phyloP scores from a whole-genome alignment of 257 asterid species.

The Ilex asprella region DNA sequence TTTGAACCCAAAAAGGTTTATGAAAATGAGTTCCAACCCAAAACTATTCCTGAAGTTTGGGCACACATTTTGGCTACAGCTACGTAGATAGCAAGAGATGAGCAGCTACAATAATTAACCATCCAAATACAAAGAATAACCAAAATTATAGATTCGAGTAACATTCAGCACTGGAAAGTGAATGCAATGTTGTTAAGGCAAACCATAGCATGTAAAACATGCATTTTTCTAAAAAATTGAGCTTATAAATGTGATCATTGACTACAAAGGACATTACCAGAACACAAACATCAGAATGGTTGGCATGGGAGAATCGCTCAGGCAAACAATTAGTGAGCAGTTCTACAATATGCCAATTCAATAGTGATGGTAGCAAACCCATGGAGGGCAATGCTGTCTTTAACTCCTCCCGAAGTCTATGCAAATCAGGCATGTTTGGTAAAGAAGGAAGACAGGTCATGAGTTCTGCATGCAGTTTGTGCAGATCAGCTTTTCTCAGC shows the following conservation, averaged over 20 bases:
- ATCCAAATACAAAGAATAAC: too few relatives aligned
- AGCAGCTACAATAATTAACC: too few relatives aligned
- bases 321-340: constrained; percentile 2
- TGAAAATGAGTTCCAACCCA: too few relatives aligned
- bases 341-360: constrained; percentile 18
- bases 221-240: too few relatives aligned
- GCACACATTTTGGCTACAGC: too few relatives aligned
- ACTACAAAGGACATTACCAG: neutral
- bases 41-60: too few relatives aligned
- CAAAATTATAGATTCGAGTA: too few relatives aligned
- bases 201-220: neutral
- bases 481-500: constrained; percentile 69
- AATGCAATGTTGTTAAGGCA: too few relatives aligned
- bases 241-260: neutral
- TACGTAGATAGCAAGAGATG: too few relatives aligned
- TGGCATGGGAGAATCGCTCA: neutral
- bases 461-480: constrained; percentile 55
- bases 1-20: too few relatives aligned
- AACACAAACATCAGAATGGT: neutral
- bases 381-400: constrained; percentile 20
- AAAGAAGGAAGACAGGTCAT: constrained; percentile 70
- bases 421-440: constrained; percentile 71
- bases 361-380: constrained; percentile 35
- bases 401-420: constrained; percentile 51
- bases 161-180: too few relatives aligned